Percentiles rank a stretch among this genome's conserved stretches.
Evolutionary conservation across 106 monocot genomes (phyloP).

Genomic region (Iris macrosiphon): DNA sequence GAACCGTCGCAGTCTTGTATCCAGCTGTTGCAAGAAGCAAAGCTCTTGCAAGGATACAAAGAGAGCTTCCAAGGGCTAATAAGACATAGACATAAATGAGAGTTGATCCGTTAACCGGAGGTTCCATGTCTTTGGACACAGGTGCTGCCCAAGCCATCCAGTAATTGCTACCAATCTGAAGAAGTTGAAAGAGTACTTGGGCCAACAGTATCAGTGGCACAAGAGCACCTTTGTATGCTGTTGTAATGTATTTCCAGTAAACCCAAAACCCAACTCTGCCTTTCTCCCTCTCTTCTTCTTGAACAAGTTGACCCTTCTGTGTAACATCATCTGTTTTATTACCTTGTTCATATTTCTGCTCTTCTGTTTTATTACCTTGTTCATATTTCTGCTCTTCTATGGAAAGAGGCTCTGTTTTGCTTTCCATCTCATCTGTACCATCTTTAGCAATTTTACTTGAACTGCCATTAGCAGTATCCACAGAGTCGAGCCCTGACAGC

Average conservation of each 20-base stretch:
- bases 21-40: slow-evolving; percentile 61
- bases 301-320: slow-evolving; percentile 63
- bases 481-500: slow-evolving; percentile 39
- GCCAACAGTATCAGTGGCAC: slow-evolving; percentile 59
- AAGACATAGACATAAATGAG: slow-evolving; percentile 77
- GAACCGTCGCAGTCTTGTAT: slow-evolving; percentile 62
- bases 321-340: slow-evolving; percentile 24
- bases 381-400: slow-evolving; percentile 16
- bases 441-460: slow-evolving; percentile 8
- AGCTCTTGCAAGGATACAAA: slow-evolving; percentile 54
- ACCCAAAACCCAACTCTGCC: slow-evolving; percentile 83
- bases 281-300: slow-evolving; percentile 98
- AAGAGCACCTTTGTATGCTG: slow-evolving; percentile 66
- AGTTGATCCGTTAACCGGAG: slow-evolving; percentile 41
- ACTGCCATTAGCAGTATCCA: slow-evolving; percentile 13
- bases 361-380: slow-evolving; percentile 7
- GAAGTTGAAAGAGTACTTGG: slow-evolving; percentile 63
- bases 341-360: slow-evolving; percentile 27
- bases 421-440: slow-evolving; percentile 7
- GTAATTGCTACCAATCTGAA: slow-evolving; percentile 85
- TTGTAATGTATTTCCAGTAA: slow-evolving; percentile 85
- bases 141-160: slow-evolving; percentile 95
- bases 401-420: too few relatives aligned
- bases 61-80: slow-evolving; percentile 63
- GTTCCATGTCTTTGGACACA: slow-evolving; percentile 31